Evolutionary conservation across 2,329 filamentous ascomycete species (phyloP).

Genomic region (Chaetomium globosum): DNA sequence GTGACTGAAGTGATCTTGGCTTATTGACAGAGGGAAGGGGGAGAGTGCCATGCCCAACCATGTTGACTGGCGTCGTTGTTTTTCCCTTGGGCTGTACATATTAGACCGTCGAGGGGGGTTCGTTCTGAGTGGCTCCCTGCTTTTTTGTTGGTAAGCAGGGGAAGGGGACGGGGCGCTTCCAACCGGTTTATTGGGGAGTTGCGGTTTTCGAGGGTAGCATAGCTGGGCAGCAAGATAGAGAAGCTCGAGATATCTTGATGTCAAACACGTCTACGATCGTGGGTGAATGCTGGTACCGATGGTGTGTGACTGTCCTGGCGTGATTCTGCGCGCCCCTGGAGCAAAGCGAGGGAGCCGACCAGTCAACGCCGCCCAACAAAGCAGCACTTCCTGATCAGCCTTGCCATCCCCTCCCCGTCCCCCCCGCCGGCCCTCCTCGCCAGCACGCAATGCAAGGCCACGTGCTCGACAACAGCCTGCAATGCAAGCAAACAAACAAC

Average conservation of each 20-base stretch:
- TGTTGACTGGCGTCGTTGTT: background rate
- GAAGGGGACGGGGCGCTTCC: conserved; percentile 13
- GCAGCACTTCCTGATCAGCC: background rate
- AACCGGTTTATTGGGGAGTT: conserved; percentile 16
- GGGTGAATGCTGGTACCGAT: background rate
- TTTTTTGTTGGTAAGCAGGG: conserved; percentile 9
- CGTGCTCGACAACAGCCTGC: background rate
- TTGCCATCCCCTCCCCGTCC: background rate
- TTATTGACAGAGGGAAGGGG: background rate
- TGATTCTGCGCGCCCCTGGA: background rate
- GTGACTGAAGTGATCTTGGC: conserved; percentile 7
- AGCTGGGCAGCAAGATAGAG: conserved; percentile 1
- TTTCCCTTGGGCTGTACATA: conserved; percentile 14
- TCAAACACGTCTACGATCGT: background rate
- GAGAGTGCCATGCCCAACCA: conserved; percentile 6
- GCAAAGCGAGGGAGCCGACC: background rate
- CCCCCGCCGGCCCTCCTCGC: background rate
- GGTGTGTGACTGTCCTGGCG: background rate
- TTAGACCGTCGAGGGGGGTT: conserved; percentile 8
- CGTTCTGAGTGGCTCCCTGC: conserved; percentile 14
- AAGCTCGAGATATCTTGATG: conserved; percentile 1
- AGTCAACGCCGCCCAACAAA: background rate
- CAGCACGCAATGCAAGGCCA: background rate
- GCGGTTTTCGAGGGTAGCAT: conserved; percentile 4
- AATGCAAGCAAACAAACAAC: too few relatives aligned